Evolutionary conservation across 306 rosid species (phyloP), one percentile per base, ranked within the genome.

Genomic region (Hippophae gyantsensis): DNA sequence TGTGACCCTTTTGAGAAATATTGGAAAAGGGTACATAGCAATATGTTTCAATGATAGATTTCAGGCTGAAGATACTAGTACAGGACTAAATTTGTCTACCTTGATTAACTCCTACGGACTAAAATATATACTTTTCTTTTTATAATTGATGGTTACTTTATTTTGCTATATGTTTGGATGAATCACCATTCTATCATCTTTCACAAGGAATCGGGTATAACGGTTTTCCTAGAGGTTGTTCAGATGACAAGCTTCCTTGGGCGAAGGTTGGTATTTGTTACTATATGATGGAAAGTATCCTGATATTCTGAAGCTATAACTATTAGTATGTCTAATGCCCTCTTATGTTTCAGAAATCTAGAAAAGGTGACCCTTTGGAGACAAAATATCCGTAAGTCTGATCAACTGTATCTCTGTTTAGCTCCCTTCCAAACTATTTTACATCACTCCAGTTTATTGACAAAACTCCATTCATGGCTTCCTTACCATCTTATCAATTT

Each of bases 211-310:
- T 92, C 71, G 98, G 96, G 43, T 92, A 92, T 63, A 92, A 92
- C 61, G 98, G 96, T 52, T 92, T 92, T 69, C 96, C 98, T 50
- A 87, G 98, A 79, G 96, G 96, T 57, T 92, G 96, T 76, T 69
- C 93, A 13, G 98, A 92, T 70, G 96, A 92, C 78, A 76, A 71
- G 77, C 84, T 92, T 75, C 93, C 98, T 48, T 81, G 96, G 98
- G 96, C 98, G 43, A 92, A 92, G 96, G 98, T 92, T 68, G 42
- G 78, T 72, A 26, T 69, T 62, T 68, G 12, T 2, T 56, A 7
- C 61, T 3, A 42, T 2, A 54, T 7, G 61, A 9, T 42, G 8
- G 14, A 13, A 44, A 42, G 26, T 52, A 13, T 12, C 25, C 3
- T 56, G 44, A 60, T 44, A 12, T 56, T 50, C 18, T 14, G 14